Evolutionary conservation across 371 early-diverging fungal species (phyloP).

Genomic region (Fennellomyces sp.): DNA sequence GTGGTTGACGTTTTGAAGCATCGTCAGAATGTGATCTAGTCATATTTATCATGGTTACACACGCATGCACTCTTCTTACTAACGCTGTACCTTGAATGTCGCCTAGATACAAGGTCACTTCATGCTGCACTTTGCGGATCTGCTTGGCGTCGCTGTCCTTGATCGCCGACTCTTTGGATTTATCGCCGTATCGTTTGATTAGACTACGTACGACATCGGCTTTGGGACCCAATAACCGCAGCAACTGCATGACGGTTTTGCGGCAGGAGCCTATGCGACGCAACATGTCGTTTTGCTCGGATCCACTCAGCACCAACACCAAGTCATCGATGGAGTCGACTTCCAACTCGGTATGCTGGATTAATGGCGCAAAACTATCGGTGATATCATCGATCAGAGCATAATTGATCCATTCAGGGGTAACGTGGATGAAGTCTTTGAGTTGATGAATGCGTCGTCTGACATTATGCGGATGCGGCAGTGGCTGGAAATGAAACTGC

Average conservation of each 20-base stretch:
- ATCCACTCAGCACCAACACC: conserved; percentile 71
- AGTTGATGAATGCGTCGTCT: conserved; percentile 64
- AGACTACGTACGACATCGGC: conserved; percentile 82
- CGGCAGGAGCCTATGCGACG: conserved; percentile 84
- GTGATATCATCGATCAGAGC: conserved; percentile 87
- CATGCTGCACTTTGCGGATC: conserved; percentile 46
- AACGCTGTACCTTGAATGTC: conserved; percentile 93
- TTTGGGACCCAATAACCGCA: conserved; percentile 78
- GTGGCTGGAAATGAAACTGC: conserved; percentile 63
- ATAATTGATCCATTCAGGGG: conserved; percentile 90
- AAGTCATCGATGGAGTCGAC: conserved; percentile 93
- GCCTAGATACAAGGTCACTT: conserved; percentile 74
- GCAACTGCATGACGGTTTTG: conserved; percentile 78
- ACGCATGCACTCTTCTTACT: no score
- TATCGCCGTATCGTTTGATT: conserved; percentile 63
- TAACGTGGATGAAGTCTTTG: conserved; percentile 64
- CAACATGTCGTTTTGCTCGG: conserved; percentile 88
- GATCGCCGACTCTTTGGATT: conserved; percentile 40
- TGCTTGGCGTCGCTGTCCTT: conserved; percentile 29
- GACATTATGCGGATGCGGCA: conserved; percentile 65
- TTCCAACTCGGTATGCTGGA: conserved; percentile 80
- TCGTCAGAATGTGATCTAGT: conserved; percentile 91
- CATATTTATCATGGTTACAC: no score
- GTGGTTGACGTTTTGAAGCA: conserved; percentile 90
- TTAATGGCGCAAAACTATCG: conserved; percentile 82